phyloP scores from a whole-genome alignment of 257 asterid species.

The Paraleonurus japonicus region DNA sequence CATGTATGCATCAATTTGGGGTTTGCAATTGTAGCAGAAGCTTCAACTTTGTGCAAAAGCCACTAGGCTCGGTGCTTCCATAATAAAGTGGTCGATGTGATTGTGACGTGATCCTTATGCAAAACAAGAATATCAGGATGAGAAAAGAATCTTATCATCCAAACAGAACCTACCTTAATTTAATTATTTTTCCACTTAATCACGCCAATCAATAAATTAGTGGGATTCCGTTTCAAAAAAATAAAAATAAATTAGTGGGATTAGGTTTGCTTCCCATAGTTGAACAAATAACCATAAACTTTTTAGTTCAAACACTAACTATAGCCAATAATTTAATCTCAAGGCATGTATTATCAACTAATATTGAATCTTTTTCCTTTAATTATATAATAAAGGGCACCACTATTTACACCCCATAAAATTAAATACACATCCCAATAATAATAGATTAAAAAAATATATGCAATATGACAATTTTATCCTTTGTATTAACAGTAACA shows the following conservation, averaged over 20 bases:
- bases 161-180: constrained; percentile 5
- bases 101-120: constrained; percentile 17
- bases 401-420: no score
- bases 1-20: neutral
- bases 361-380: neutral
- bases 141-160: constrained; percentile 21
- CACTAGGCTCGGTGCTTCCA: constrained; percentile 13
- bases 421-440: no score
- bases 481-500: no score
- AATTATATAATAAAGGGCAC: no score
- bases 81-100: constrained; percentile 16
- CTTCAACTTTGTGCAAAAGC: constrained; percentile 17
- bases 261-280: constrained; percentile 17
- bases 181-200: neutral
- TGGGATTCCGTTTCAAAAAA: no score
- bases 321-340: neutral
- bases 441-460: no score
- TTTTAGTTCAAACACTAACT: neutral
- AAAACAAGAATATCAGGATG: neutral
- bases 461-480: no score
- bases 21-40: neutral
- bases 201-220: neutral
- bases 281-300: constrained; percentile 6
- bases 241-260: constrained; percentile 1
- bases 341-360: neutral